A percentile compares a stretch with the other conserved stretches of the same genome.
phyloP scores from a whole-genome alignment of 2,329 filamentous ascomycete species.

The Xylaria arbuscula region DNA sequence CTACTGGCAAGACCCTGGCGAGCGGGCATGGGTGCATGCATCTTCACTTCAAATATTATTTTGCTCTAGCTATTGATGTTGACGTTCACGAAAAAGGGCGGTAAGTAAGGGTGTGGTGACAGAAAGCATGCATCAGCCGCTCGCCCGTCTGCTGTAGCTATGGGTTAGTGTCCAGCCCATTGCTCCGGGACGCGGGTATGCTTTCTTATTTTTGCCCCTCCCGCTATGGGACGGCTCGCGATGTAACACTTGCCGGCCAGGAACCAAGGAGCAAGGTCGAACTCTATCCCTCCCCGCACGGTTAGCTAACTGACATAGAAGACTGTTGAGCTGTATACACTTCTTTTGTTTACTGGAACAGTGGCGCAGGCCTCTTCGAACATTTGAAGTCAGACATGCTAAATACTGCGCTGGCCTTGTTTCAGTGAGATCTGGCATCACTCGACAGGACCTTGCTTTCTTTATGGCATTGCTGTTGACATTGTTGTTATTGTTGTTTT shows the following conservation, averaged over 20 bases:
- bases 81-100: neutral
- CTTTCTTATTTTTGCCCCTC: slow-evolving; percentile 16
- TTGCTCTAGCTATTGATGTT: neutral
- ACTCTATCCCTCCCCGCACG: neutral
- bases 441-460: neutral
- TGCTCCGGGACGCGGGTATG: slow-evolving; percentile 23
- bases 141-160: neutral
- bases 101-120: neutral
- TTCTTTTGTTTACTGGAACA: neutral
- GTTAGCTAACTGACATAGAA: slow-evolving; percentile 1
- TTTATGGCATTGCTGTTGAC: neutral
- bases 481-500: neutral
- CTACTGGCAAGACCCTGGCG: neutral
- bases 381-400: neutral
- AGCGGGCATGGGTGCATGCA: neutral
- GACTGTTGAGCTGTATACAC: neutral
- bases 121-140: slow-evolving; percentile 5
- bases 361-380: neutral
- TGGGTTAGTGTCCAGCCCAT: slow-evolving; percentile 5
- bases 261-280: neutral
- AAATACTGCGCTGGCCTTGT: neutral
- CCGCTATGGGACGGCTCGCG: slow-evolving; percentile 14
- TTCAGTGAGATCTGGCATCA: neutral
- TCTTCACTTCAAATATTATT: neutral
- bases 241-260: slow-evolving; percentile 20